Evolutionary conservation across 2,329 filamentous ascomycete genomes (phyloP).

Genomic region (Neonectria magnoliae): DNA sequence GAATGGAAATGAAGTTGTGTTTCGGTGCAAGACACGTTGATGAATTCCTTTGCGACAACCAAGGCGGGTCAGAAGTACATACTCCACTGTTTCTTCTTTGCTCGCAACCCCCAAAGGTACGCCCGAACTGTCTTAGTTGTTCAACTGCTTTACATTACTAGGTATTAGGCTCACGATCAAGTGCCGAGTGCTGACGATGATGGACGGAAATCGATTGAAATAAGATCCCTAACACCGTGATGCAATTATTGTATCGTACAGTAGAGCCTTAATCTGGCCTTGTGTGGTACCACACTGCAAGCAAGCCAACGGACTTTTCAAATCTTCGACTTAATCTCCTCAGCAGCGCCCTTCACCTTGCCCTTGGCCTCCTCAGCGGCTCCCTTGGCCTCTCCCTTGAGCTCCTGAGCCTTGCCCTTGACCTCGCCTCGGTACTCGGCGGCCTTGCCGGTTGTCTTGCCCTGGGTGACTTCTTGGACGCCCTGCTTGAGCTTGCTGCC

Average conservation of each 20-base stretch:
- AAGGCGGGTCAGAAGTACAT: no score
- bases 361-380: slow-evolving; percentile 52
- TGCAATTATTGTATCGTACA: slow-evolving; percentile 13
- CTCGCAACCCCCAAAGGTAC: no score
- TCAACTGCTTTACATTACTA: no score
- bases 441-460: slow-evolving; percentile 48
- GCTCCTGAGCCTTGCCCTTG: slow-evolving; percentile 50
- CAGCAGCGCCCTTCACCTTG: slow-evolving; percentile 57
- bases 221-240: slow-evolving; percentile 14
- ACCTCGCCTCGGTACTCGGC: slow-evolving; percentile 51
- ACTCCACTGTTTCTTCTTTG: no score
- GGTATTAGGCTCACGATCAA: no score
- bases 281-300: not conserved
- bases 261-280: not conserved
- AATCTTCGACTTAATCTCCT: slow-evolving; percentile 47
- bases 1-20: not conserved
- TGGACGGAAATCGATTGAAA: not conserved
- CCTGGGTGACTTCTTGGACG: slow-evolving; percentile 46
- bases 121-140: no score
- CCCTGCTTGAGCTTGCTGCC: slow-evolving; percentile 61
- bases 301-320: slow-evolving; percentile 15
- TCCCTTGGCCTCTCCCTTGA: slow-evolving; percentile 57
- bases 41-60: no score
- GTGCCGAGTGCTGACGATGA: not conserved
- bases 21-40: not conserved